Percentiles rank a stretch among this genome's conserved stretches.
These are phyloP conservation scores for Cardamine occulta DNA, from an alignment of 345 rosid species.

Conservation along the genomic window DNA sequence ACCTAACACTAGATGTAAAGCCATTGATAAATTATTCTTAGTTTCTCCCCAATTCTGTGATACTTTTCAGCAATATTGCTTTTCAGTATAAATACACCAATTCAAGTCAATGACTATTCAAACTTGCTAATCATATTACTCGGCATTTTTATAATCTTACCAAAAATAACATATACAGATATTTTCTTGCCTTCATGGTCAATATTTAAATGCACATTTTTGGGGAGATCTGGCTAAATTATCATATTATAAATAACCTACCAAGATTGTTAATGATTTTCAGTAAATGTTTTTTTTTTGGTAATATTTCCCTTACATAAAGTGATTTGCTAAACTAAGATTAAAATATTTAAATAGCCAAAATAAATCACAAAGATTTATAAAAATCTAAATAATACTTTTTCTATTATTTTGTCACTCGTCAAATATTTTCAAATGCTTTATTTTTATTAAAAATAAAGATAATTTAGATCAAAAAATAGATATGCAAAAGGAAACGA, in stretches of 20 bases:
- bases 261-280: neutral
- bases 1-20: slow-evolving; percentile 18
- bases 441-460: no score
- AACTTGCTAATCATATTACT: no score
- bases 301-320: neutral
- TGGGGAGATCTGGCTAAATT: neutral
- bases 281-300: neutral
- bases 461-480: no score
- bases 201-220: neutral
- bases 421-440: neutral
- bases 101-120: slow-evolving; percentile 2
- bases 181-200: neutral
- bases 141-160: neutral
- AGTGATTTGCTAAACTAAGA: neutral
- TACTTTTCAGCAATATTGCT: neutral
- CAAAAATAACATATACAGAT: neutral
- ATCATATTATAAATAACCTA: neutral
- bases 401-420: neutral
- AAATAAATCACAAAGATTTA: neutral
- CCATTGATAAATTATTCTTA: slow-evolving; percentile 17
- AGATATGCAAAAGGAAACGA: neutral
- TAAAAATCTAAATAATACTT: neutral
- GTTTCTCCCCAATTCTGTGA: slow-evolving; percentile 2
- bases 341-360: neutral
- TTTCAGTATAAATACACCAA: slow-evolving; percentile 19